Base-by-base conservation (phyloP, 495 filamentous ascomycete genomes). In the Xylaria bambusicola region DNA sequence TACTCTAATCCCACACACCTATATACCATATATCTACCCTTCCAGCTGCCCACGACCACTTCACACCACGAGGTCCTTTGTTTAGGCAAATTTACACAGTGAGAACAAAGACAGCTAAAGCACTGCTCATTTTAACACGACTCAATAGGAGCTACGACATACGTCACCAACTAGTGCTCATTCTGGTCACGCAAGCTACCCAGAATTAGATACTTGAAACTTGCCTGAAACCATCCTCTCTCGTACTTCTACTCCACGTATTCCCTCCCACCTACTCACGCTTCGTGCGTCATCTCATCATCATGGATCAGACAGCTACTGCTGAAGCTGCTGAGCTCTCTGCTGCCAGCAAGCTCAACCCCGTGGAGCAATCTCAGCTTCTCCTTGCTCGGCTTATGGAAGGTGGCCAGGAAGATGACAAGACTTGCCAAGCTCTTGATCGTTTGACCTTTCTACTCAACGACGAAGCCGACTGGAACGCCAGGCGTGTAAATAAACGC, bases 351-450 rank as follows among this genome's bases (percentile, higher is more conserved):
- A 65, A 59, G 21, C 52, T 71, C 46, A 62, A 56, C 21, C 63
- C 63, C 45, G 62, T 73, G 15, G 80, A 82, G 52, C 75, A 82
- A 63, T 79, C 77, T 5, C 63, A 82, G 20, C 73, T 82, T 27
- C 71, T 84, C 46, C 74, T 83, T 42, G 79, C 81, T 42, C 64
- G 74, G 36, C 62, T 84, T 45, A 83, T 84, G 80, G 82, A 83
- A 65, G 80, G 78, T 15, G 82, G 81, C 29, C 76, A 77, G 57
- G 79, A 83, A 52, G 82, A 83, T 58, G 77, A 82, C 41, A 76
- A 82, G 54, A 82, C 78, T 17, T 78, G 77, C 49, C 67, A 65
- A 44, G 75, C 78, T 51, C 66, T 84, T 38, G 73, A 74, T 52
- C 57, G 66, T 35, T 72, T 84, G 24, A 81, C 82, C 18, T 78